phyloP scores from a whole-genome alignment of 1,139 yeast species.

The Debaryomyces coudertii region DNA sequence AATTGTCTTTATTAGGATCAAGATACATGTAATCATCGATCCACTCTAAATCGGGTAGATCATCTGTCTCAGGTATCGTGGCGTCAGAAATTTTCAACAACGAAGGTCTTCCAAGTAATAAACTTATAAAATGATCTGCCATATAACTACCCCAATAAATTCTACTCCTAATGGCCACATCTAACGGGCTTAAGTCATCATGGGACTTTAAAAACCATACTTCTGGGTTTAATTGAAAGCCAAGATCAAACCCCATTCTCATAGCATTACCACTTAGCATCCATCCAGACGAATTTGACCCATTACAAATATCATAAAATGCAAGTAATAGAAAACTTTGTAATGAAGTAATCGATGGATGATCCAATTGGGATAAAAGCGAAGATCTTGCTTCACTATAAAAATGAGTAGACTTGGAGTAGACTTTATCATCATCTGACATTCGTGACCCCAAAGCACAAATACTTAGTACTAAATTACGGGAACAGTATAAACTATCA shows the following conservation, averaged over 20 bases:
- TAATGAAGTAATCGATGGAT: conserved; percentile 46
- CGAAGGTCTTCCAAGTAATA: conserved; percentile 62
- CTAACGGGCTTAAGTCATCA: conserved; percentile 38
- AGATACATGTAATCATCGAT: conserved; percentile 51
- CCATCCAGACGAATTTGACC: conserved; percentile 63
- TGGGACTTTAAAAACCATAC: conserved; percentile 51
- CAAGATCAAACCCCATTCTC: conserved; percentile 66
- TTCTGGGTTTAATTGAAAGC: conserved; percentile 64
- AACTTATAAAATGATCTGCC: conserved; percentile 65
- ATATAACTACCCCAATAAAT: conserved; percentile 71
- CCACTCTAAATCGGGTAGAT: conserved; percentile 61
- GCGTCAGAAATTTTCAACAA: conserved; percentile 59
- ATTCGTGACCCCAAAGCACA: conserved; percentile 61
- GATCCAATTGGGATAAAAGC: conserved; percentile 43
- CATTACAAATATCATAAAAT: conserved; percentile 59
- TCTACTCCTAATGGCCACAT: conserved; percentile 58
- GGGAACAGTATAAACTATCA: conserved; percentile 53
- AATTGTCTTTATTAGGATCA: conserved; percentile 22
- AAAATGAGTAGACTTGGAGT: conserved; percentile 41
- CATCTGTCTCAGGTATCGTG: conserved; percentile 62
- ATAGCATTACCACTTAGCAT: conserved; percentile 62
- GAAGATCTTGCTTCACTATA: conserved; percentile 50
- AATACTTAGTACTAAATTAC: conserved; percentile 53
- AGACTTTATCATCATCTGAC: conserved; percentile 46
- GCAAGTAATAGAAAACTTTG: conserved; percentile 56